Conservation (phyloP, 345 rosid species). For the Kandelia obovata region DNA sequence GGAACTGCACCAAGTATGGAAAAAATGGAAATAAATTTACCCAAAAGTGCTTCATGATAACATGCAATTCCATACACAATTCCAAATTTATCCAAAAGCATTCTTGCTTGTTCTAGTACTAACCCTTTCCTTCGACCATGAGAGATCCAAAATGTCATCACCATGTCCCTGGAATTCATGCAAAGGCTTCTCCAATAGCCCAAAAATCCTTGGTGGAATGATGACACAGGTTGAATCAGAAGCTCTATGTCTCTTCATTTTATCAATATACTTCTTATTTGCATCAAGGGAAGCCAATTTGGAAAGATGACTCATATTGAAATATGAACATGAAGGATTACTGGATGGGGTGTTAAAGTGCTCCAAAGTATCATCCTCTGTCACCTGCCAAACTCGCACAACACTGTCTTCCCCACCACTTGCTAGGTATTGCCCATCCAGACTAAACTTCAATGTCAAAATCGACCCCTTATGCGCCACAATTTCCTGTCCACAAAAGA, state of each 20-base stretch:
- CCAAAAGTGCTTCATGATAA: background rate
- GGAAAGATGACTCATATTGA: slow-evolving; percentile 28
- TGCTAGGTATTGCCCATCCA: slow-evolving; percentile 64
- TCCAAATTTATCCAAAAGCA: background rate
- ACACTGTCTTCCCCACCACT: slow-evolving; percentile 71
- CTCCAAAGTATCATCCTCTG: slow-evolving; percentile 39
- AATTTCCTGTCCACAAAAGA: slow-evolving; percentile 54
- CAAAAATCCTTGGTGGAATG: slow-evolving; percentile 60
- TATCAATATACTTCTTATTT: slow-evolving; percentile 39
- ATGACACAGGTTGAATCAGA: slow-evolving; percentile 52
- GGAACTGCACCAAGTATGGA: slow-evolving; percentile 22
- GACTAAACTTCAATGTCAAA: slow-evolving; percentile 69
- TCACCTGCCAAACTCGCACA: slow-evolving; percentile 70
- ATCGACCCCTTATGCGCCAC: slow-evolving; percentile 68
- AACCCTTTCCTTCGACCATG: slow-evolving; percentile 81
- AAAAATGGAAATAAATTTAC: slow-evolving; percentile 10
- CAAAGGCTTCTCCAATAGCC: slow-evolving; percentile 57
- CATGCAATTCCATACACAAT: background rate
- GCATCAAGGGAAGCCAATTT: slow-evolving; percentile 40
- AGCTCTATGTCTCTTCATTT: slow-evolving; percentile 39
- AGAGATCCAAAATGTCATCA: slow-evolving; percentile 66
- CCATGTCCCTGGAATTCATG: slow-evolving; percentile 65
- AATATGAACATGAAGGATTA: slow-evolving; percentile 37
- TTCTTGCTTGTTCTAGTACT: slow-evolving; percentile 11
- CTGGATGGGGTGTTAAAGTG: slow-evolving; percentile 15